Evolutionary conservation across 495 filamentous ascomycete genomes (phyloP).

Genomic region (Thermothielavioides terrestris): DNA sequence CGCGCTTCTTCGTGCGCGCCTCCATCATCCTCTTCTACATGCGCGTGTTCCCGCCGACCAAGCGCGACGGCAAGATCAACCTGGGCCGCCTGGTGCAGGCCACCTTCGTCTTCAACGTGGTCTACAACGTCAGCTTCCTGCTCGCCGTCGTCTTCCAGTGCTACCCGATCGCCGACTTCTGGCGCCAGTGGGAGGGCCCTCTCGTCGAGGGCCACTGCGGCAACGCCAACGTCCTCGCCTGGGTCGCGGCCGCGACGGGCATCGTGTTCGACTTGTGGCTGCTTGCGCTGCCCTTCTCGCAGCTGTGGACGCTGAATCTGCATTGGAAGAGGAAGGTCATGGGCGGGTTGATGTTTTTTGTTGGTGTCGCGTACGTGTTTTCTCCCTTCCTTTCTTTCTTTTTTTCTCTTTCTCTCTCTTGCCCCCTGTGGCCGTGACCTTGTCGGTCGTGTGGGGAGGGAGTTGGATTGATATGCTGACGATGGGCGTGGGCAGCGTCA

Average conservation of each 20-base stretch:
- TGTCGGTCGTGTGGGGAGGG: not conserved
- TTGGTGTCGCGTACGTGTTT: slow-evolving; percentile 28
- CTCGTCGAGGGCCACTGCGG: slow-evolving; percentile 22
- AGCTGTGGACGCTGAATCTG: slow-evolving; percentile 26
- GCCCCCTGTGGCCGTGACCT: too few species aligned
- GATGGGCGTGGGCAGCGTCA: slow-evolving; percentile 13
- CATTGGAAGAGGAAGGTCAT: slow-evolving; percentile 30
- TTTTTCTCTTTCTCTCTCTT: not conserved
- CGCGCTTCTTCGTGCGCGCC: slow-evolving; percentile 34
- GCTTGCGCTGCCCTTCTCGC: slow-evolving; percentile 29
- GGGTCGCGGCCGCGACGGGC: slow-evolving; percentile 25
- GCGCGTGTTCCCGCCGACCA: slow-evolving; percentile 36
- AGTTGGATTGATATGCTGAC: not conserved
- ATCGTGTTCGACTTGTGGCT: slow-evolving; percentile 33
- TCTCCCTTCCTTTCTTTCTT: not conserved
- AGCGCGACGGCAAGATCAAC: slow-evolving; percentile 4
- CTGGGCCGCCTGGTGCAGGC: slow-evolving; percentile 23
- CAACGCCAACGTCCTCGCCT: slow-evolving; percentile 22
- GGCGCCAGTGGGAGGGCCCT: slow-evolving; percentile 24
- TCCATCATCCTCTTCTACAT: slow-evolving; percentile 46
- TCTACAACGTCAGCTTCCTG: slow-evolving; percentile 33
- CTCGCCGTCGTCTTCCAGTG: slow-evolving; percentile 37
- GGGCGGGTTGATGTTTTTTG: slow-evolving; percentile 29
- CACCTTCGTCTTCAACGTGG: slow-evolving; percentile 26
- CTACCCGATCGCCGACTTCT: slow-evolving; percentile 27